These are phyloP conservation scores for Tuber brumale DNA, from an alignment of 495 filamentous ascomycete genomes.

Conservation along the genomic window DNA sequence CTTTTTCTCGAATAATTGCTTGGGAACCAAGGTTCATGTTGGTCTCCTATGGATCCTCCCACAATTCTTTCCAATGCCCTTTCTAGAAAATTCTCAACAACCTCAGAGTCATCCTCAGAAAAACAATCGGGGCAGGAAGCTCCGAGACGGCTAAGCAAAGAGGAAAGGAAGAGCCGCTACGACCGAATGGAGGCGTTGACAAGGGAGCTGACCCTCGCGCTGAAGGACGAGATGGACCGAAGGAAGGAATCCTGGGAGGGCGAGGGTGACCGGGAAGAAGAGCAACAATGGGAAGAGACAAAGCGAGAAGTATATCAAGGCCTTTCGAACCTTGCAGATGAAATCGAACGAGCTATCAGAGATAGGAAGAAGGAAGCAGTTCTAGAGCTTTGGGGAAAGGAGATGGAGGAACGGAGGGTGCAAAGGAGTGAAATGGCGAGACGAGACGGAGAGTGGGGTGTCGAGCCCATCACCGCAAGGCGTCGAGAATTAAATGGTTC, in stretches of 20 bases:
- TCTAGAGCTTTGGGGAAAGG: slow-evolving; percentile 36
- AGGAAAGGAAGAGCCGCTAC: slow-evolving; percentile 35
- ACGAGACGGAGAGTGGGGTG: slow-evolving; percentile 6
- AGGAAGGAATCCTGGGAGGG: slow-evolving; percentile 40
- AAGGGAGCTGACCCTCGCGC: slow-evolving; percentile 58
- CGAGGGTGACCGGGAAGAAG: slow-evolving; percentile 38
- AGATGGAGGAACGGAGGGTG: slow-evolving; percentile 32
- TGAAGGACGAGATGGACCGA: slow-evolving; percentile 47
- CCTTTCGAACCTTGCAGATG: slow-evolving; percentile 28
- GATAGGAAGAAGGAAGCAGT: slow-evolving; percentile 39
- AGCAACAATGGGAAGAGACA: slow-evolving; percentile 43
- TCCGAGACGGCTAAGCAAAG: slow-evolving; percentile 25
- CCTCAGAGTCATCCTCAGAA: not conserved
- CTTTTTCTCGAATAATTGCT: not conserved
- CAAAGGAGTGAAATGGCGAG: slow-evolving; percentile 17
- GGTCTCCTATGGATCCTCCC: slow-evolving; percentile 27
- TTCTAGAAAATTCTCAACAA: slow-evolving; percentile 6
- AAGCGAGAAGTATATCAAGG: slow-evolving; percentile 38
- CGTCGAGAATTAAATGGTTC: slow-evolving; percentile 11
- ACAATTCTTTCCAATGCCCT: slow-evolving; percentile 13
- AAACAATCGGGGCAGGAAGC: not conserved
- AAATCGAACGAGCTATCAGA: slow-evolving; percentile 36
- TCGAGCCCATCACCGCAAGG: slow-evolving; percentile 6
- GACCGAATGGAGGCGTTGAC: slow-evolving; percentile 62
- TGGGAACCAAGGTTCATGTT: slow-evolving; percentile 18